Evolutionary conservation across 2,329 filamentous ascomycete species (phyloP), one percentile per base, ranked within the genome.

Genomic region (Fusarium sp.): DNA sequence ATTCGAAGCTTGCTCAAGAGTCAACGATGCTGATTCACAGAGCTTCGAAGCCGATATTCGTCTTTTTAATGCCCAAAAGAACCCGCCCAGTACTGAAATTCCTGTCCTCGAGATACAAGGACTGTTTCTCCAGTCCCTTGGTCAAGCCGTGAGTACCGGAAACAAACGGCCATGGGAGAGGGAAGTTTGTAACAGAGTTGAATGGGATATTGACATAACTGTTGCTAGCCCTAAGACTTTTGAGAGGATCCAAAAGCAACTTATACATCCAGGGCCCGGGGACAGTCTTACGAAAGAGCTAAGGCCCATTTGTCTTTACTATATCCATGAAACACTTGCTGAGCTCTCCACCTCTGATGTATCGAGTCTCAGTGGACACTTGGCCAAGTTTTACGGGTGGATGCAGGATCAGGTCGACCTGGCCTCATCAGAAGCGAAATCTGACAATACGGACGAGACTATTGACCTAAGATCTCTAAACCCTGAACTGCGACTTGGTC

Each of bases 371-470:
- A 25, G 9, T 16, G 47, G 32, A 9, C 47, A 50, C n/a, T 50
- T 35, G 15, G 47, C 47, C 7, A 52, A 52, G 5, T 52, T 37
- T 9, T 28, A 37, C 16, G 8, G 9, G 2, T 52, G 49, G 49
- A 52, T 52, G 49, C 10, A 52, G 18, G n/a, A 25, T 21, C 32
- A 35, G n/a, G 9, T 52, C 2, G 8, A 52, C 7, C 32, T 52
- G 16, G 30, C n/a, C n/a, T n/a, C 10, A 4, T 18, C 19, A 8
- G 8, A 5, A n/a, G 2, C 19, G 5, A 10, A 32, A 15, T n/a
- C 30, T 9, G 32, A 11, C 23, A 32, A n/a, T 3, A 40, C 6
- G 9, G 35, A 54, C 3, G 35, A 30, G 23, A 28, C 23, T 3
- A 15, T 28, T 25, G 23, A 38, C 12, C 35, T 38, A 16, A 53